Base-by-base conservation (phyloP, 139 green algal species). In the Chlorella vulgaris region DNA sequence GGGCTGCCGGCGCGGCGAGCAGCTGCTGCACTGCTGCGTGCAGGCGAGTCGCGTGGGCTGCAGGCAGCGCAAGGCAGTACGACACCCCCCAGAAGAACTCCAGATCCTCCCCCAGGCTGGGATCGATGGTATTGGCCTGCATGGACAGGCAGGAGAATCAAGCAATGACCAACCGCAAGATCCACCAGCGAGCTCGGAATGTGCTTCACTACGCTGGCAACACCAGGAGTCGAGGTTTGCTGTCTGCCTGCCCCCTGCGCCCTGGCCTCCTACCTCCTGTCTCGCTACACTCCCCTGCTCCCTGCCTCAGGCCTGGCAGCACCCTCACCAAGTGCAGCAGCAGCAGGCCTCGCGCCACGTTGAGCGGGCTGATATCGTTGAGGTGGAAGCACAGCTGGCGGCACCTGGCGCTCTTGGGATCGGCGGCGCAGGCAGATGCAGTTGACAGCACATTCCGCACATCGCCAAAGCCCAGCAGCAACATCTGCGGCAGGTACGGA, bases 401-500 rank as follows among this genome's bases (percentile, higher is more conserved):
- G 13, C 22, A 35, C 22, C 22, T 60, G n/a, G n/a, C n/a, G 68
- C 22, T 61, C 24, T 6, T 29, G 10, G 1, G 39, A 1, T 31
- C 28, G 18, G 50, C 29, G 8, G 70, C 43, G 40, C 47, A 65
- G 47, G 29, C 70, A 2, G 42, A n/a, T 24, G 70, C 70, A 3
- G 70, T 78, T 13, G 70, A 47, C 35, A 80, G 53, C 10, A 35
- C 53, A 22, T 80, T 80, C 24, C 73, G 51, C 36, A 80, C 36
- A 8, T 80, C 73, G 26, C 73, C 73, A 39, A 80, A 80, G 2
- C 73, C 73, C 31, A 80, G 53, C n/a, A 80, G 53, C 33, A 80
- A 35, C 33, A 58, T 19, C 73, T 80, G 73, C 68, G 24, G 39
- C 65, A 50, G 35, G 4, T 15, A 43, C 7, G 2, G 63, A 33